Evolutionary conservation across 257 asterid genomes (phyloP), one percentile per base, ranked within the genome.

Genomic region (Ajuga chamaepitys): DNA sequence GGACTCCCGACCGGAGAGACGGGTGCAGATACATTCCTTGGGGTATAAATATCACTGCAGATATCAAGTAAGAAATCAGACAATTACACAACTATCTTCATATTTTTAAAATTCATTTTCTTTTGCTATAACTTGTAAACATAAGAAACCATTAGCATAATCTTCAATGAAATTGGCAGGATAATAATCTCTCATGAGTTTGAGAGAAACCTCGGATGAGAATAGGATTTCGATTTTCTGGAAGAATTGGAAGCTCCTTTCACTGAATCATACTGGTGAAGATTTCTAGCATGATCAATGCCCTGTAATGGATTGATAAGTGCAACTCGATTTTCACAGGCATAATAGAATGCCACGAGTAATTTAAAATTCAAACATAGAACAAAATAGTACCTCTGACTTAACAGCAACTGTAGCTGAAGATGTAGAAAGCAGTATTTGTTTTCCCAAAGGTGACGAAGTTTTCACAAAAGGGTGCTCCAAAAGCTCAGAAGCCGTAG

Each of bases 1-100:
- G 98, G 95, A 70, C 95, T 88, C 32, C 96, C 95, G 4, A 83
- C 67, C n/a, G 98, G 96, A 64, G 96, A 91, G 50, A 86, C 98
- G 0, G 95, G 98, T 51, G 94, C 86, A 12, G 98, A 91, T 70
- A 88, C 72, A 57, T 88, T 86, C 77, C 89, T 86, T 21, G 92
- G 67, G 40, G 79, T 68, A 22, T 74, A 77, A 53, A 77, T 70
- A 64, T 85, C 95, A 78, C 96, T 91, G 94, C 55, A 70, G 74
- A 70, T 32, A 72, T 26, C 1, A 44, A 37, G 61, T 70, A 24
- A 74, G 73, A 53, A 26, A 50, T 58, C 45, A 51, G n/a, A n/a
- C n/a, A n/a, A n/a, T n/a, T n/a, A n/a, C 47, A 60, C 13, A 21
- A 22, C 26, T 37, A 4, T 25, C 18, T 28, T 37, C 1, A 58